Conservation (phyloP, 2,329 filamentous ascomycete species). For the Purpureocillium lavendulum region DNA sequence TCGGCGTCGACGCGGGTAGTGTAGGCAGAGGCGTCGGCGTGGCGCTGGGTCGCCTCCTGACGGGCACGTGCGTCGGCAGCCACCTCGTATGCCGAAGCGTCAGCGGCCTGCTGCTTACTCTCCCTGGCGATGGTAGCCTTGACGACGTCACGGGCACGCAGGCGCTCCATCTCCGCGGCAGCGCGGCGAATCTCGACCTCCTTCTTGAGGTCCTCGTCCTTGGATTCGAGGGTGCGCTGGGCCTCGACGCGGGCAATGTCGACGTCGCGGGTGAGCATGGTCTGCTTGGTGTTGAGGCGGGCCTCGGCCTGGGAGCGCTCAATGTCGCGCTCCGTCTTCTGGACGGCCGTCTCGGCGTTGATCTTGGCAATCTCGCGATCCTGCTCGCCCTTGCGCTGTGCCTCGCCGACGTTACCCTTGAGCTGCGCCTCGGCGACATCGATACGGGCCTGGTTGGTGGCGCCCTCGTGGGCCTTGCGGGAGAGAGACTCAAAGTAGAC, state of each 20-base stretch:
- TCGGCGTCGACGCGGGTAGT: constrained; percentile 40
- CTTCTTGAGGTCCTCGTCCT: constrained; percentile 73
- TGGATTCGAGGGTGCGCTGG: constrained; percentile 61
- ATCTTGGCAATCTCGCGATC: constrained; percentile 86
- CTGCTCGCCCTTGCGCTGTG: constrained; percentile 68
- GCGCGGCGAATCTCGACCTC: constrained; percentile 72
- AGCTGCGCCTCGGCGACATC: constrained; percentile 58
- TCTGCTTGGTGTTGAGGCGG: constrained; percentile 63
- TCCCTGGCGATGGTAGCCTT: constrained; percentile 65
- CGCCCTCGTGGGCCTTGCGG: constrained; percentile 77
- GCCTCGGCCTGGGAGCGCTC: constrained; percentile 75
- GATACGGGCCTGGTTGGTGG: constrained; percentile 67
- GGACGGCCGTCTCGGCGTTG: constrained; percentile 74
- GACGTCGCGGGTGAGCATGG: constrained; percentile 63
- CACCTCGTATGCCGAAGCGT: constrained; percentile 56
- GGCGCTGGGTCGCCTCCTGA: constrained; percentile 44
- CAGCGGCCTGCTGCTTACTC: constrained; percentile 59
- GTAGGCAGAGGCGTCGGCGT: constrained; percentile 41
- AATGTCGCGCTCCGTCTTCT: constrained; percentile 76
- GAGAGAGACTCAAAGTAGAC: constrained; percentile 77
- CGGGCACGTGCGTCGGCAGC: constrained; percentile 50
- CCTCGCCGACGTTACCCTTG: constrained; percentile 66
- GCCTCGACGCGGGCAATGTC: constrained; percentile 70
- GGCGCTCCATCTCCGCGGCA: constrained; percentile 70
- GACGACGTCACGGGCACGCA: constrained; percentile 69